These are phyloP conservation scores for Bimuria novae-zelandiae DNA, from an alignment of 2,329 filamentous ascomycete genomes.

Conservation along the genomic window DNA sequence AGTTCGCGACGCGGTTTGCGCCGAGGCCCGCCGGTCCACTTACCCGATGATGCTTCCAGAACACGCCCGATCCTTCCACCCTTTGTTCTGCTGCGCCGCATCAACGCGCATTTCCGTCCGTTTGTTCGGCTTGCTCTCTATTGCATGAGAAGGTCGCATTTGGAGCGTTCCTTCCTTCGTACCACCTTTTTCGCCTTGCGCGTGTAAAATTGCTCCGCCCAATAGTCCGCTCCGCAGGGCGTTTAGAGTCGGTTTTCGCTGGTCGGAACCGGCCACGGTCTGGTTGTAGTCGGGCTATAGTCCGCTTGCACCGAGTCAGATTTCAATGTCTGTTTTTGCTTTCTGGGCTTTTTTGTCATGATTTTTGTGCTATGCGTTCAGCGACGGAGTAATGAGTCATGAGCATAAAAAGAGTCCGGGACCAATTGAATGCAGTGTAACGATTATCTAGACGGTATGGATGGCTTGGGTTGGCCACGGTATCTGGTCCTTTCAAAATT, in stretches of 20 bases:
- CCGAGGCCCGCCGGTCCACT: slow-evolving; percentile 21
- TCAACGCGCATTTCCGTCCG: not conserved
- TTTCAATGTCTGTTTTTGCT: not conserved
- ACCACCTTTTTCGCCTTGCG: not conserved
- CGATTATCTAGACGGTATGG: slow-evolving; percentile 4
- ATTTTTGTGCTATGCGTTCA: not conserved
- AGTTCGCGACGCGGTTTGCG: slow-evolving; percentile 2
- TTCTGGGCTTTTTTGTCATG: not conserved
- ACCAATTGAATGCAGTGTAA: not conserved
- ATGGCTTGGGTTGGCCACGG: not conserved
- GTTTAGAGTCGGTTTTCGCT: slow-evolving; percentile 6
- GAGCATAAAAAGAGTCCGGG: slow-evolving; percentile 2
- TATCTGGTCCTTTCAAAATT: not conserved
- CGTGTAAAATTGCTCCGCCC: not conserved
- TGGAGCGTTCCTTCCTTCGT: not conserved
- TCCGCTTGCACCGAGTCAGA: not conserved
- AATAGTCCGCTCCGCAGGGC: slow-evolving; percentile 1
- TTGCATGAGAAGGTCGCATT: not conserved
- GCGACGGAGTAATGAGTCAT: slow-evolving; percentile 9
- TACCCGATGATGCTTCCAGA: slow-evolving; percentile 25
- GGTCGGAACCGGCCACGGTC: slow-evolving; percentile 2
- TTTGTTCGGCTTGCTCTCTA: too few species aligned
- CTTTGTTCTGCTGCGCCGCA: slow-evolving; percentile 14
- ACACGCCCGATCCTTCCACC: slow-evolving; percentile 23
- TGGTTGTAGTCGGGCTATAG: not conserved